These are phyloP conservation scores for Pseudocercospora vitis DNA, from an alignment of 2,329 filamentous ascomycete genomes.

Conservation along the genomic window DNA sequence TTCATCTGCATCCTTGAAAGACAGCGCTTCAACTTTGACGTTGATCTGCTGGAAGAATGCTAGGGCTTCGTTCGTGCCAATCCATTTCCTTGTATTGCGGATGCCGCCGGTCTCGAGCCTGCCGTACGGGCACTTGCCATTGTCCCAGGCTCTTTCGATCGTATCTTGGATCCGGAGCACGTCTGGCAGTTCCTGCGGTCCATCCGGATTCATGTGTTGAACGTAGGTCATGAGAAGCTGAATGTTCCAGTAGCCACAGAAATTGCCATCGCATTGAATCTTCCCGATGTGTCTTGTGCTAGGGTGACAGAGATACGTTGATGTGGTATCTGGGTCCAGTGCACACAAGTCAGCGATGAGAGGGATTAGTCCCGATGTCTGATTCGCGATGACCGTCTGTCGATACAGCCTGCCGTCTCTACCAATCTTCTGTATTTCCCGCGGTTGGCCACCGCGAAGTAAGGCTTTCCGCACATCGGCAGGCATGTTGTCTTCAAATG, in stretches of 20 bases:
- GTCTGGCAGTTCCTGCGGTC: constrained; percentile 58
- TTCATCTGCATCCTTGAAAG: constrained; percentile 35
- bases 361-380: constrained; percentile 47
- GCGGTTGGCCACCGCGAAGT: constrained; percentile 43
- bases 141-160: constrained; percentile 87
- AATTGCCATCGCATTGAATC: constrained; percentile 77
- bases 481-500: constrained; percentile 50
- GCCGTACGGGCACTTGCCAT: constrained; percentile 73
- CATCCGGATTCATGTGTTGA: constrained; percentile 34
- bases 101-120: constrained; percentile 83
- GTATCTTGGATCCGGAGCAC: constrained; percentile 81
- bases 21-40: constrained; percentile 54
- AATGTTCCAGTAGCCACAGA: constrained; percentile 93
- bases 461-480: constrained; percentile 44
- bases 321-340: constrained; percentile 62
- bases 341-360: constrained; percentile 53
- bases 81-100: constrained; percentile 86
- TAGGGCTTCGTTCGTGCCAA: constrained; percentile 87
- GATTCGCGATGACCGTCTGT: constrained; percentile 45
- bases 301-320: constrained; percentile 77
- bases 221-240: constrained; percentile 87
- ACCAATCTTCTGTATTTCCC: constrained; percentile 43
- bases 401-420: constrained; percentile 45
- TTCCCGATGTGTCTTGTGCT: constrained; percentile 78
- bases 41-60: constrained; percentile 73